Percentiles rank a stretch among this genome's conserved stretches.
These are phyloP conservation scores for Auricularia auricula-judae DNA, from an alignment of 768 basidiomycete species.

Conservation along the genomic window DNA sequence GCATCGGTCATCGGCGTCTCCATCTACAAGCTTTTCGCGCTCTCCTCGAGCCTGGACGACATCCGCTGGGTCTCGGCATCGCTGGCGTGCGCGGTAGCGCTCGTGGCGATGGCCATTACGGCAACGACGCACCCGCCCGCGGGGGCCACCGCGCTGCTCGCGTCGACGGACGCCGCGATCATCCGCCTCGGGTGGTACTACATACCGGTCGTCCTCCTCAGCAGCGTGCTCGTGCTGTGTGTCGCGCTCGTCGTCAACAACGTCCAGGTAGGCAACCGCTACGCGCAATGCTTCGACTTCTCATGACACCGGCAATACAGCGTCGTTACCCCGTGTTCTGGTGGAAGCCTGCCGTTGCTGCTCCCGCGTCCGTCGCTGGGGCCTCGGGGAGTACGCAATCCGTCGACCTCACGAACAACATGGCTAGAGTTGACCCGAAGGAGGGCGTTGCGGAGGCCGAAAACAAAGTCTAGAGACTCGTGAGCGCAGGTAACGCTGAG, in stretches of 20 bases:
- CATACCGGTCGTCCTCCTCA: slow-evolving; percentile 39
- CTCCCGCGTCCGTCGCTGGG: background rate
- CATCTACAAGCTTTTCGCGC: slow-evolving; percentile 39
- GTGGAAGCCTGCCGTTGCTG: slow-evolving; percentile 16
- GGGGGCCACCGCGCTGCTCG: slow-evolving; percentile 43
- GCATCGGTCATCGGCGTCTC: slow-evolving; percentile 37
- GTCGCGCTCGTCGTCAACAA: slow-evolving; percentile 41
- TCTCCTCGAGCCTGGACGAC: slow-evolving; percentile 32
- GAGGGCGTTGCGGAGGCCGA: no score
- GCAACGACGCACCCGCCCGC: slow-evolving; percentile 44
- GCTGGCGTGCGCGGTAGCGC: slow-evolving; percentile 29
- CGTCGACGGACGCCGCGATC: slow-evolving; percentile 32
- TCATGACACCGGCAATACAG: background rate
- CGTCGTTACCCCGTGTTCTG: slow-evolving; percentile 35
- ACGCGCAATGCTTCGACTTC: background rate
- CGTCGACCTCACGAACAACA: no score
- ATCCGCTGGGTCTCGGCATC: slow-evolving; percentile 40
- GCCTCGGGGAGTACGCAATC: background rate
- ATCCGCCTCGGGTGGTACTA: slow-evolving; percentile 38
- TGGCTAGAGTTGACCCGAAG: no score
- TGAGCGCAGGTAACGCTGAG: no score
- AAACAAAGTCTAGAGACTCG: no score
- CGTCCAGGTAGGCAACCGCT: slow-evolving; percentile 28
- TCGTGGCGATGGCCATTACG: slow-evolving; percentile 39
- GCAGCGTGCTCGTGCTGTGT: slow-evolving; percentile 30